Evolutionary conservation across 2,329 filamentous ascomycete genomes (phyloP), one percentile per base, ranked within the genome.

Genomic region (Aureobasidium vineae): DNA sequence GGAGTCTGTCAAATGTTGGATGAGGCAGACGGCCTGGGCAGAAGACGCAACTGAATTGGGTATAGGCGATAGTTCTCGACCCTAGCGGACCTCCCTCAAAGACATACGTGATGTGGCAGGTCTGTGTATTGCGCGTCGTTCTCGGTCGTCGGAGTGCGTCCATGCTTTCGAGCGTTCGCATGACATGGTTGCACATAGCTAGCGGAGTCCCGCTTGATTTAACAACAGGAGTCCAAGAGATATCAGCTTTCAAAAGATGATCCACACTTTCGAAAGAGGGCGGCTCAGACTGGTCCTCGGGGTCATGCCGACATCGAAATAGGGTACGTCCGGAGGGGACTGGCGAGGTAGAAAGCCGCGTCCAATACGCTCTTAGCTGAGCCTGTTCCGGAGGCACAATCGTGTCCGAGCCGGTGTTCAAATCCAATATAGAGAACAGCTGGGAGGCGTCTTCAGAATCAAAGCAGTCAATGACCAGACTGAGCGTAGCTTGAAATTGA

Each of bases 361-460:
- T 57, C 72, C 75, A 78, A 8, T 65, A 70, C 10, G 73, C 69
- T 45, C 68, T 68, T 1, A 79, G 33, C 5, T 68, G 40, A 63
- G 63, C 63, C 54, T 69, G 66, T 63, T 73, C 70, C 26, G 69
- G 67, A 13, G 61, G 50, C 5, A 69, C 53, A 8, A 26, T 52
- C 31, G 52, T 43, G 38, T 43, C n/a, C 33, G 59, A 66, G 19
- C 45, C 26, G 41, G 67, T 54, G n/a, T 69, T 41, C 47, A 66
- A 67, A 47, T 70, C 66, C 19, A 78, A 63, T 54, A 70, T 68
- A 13, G 65, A 69, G 28, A 76, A 69, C 3, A 78, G 68, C 11
- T 73, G 68, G 10, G 72, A 70, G 4, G 72, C 72, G 28, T 75
- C 73, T 0, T 70, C 59, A 23, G 74, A 72, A 41, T 75, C 69